phyloP scores from a whole-genome alignment of 2,329 filamentous ascomycete species.

The Penicillium paneum region DNA sequence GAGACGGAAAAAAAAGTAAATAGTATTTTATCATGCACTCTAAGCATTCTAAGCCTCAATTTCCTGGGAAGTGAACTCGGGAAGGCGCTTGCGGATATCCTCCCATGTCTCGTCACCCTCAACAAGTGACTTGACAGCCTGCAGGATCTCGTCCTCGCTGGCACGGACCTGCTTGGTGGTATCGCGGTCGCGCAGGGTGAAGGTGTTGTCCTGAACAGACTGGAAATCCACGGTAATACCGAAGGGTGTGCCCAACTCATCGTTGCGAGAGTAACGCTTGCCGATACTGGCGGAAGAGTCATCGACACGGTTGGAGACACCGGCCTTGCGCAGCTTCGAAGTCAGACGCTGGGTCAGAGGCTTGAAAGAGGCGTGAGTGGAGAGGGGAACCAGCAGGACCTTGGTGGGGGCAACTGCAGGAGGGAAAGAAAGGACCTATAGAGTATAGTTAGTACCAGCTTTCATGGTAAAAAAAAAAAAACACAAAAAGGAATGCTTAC shows the following conservation, averaged over 20 bases:
- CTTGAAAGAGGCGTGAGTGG: conserved; percentile 73
- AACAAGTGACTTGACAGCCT: conserved; percentile 64
- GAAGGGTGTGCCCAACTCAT: conserved; percentile 91
- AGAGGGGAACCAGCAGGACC: conserved; percentile 87
- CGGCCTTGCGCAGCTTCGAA: conserved; percentile 69
- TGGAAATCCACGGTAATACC: conserved; percentile 96
- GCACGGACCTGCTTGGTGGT: conserved; percentile 87
- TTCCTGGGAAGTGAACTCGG: conserved; percentile 77
- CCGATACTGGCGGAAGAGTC: conserved; percentile 89
- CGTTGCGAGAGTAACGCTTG: conserved; percentile 91
- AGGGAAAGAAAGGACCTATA: conserved; percentile 68
- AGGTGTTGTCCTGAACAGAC: conserved; percentile 78
- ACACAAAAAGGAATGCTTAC: conserved; percentile 54
- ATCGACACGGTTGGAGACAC: conserved; percentile 81
- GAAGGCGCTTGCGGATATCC: conserved; percentile 73
- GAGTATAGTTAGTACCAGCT: conserved; percentile 8
- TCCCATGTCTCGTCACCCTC: conserved; percentile 64
- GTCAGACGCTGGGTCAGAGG: conserved; percentile 72
- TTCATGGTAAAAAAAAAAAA: not conserved
- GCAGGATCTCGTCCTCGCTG: conserved; percentile 72
- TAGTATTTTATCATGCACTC: conserved; percentile 15
- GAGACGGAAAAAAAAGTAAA: conserved; percentile 8
- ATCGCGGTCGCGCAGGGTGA: conserved; percentile 88
- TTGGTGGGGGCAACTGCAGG: conserved; percentile 85
- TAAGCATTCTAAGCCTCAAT: conserved; percentile 40